These are phyloP conservation scores for Sporothrix variecibatus DNA, from an alignment of 2,329 filamentous ascomycete species.

Conservation along the genomic window DNA sequence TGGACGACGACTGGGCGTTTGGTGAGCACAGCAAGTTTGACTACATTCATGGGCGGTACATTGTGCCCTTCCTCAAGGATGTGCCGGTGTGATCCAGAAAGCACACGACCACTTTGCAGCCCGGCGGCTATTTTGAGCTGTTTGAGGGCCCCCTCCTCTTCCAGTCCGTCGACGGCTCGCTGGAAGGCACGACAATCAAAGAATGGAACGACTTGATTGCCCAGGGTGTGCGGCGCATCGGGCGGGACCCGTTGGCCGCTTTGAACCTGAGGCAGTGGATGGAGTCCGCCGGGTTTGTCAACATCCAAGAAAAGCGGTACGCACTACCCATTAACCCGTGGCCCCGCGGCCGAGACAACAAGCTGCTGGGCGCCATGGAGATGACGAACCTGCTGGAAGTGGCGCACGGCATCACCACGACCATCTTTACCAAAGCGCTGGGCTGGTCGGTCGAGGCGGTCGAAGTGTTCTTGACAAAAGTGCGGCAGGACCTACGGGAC, in stretches of 20 bases:
- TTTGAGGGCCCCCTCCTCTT: slow-evolving; percentile 35
- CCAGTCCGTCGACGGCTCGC: slow-evolving; percentile 35
- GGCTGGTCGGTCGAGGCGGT: slow-evolving; percentile 39
- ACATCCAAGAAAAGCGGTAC: slow-evolving; percentile 37
- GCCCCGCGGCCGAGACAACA: slow-evolving; percentile 41
- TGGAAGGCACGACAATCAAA: slow-evolving; percentile 36
- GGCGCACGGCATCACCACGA: slow-evolving; percentile 38
- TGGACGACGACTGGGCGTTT: slow-evolving; percentile 54
- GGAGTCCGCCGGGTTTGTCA: slow-evolving; percentile 38
- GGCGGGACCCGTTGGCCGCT: slow-evolving; percentile 26
- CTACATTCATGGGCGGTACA: slow-evolving; percentile 54
- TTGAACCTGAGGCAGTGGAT: slow-evolving; percentile 29
- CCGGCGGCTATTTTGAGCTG: slow-evolving; percentile 46
- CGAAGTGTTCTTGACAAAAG: slow-evolving; percentile 38
- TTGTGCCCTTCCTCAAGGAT: slow-evolving; percentile 54
- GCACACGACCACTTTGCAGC: slow-evolving; percentile 46
- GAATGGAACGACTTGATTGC: slow-evolving; percentile 35
- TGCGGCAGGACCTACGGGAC: slow-evolving; percentile 38
- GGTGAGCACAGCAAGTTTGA: slow-evolving; percentile 50
- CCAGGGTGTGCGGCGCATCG: slow-evolving; percentile 29
- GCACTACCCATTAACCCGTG: slow-evolving; percentile 42
- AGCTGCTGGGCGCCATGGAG: slow-evolving; percentile 41
- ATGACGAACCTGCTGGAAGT: slow-evolving; percentile 41
- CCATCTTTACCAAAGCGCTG: slow-evolving; percentile 38
- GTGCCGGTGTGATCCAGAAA: slow-evolving; percentile 50